Conservation (phyloP, 257 asterid genomes). For the Galeopsis tetrahit region DNA sequence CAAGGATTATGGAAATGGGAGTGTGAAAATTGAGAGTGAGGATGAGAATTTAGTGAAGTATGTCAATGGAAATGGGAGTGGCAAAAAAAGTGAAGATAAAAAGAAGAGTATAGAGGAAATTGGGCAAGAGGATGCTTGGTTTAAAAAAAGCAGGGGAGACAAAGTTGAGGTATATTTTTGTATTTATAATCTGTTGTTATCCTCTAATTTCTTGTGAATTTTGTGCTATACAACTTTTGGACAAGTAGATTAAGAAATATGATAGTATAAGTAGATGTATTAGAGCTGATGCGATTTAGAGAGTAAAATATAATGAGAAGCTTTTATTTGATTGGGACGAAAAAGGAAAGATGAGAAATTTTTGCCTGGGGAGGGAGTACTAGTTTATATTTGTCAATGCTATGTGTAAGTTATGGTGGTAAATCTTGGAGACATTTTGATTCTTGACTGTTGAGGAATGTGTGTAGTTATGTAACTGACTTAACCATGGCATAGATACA, state of each 20-base stretch:
- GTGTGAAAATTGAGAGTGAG: slow-evolving; percentile 42
- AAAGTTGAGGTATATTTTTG: slow-evolving; percentile 62
- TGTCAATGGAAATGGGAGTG: slow-evolving; percentile 59
- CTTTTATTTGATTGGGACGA: too few species aligned
- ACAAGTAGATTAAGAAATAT: too few species aligned
- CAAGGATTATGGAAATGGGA: slow-evolving; percentile 30
- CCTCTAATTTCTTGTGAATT: neutral
- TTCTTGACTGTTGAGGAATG: slow-evolving; percentile 21
- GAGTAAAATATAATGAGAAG: too few species aligned
- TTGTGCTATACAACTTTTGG: neutral
- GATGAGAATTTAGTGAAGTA: slow-evolving; percentile 52
- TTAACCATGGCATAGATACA: neutral
- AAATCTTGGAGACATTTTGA: slow-evolving; percentile 1
- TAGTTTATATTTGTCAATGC: too few species aligned
- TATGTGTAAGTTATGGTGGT: neutral
- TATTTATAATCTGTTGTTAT: neutral
- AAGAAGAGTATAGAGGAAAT: slow-evolving; percentile 76
- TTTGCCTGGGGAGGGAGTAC: too few species aligned
- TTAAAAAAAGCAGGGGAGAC: slow-evolving; percentile 46
- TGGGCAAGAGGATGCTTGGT: slow-evolving; percentile 96
- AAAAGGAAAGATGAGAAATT: too few species aligned
- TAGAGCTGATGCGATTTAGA: too few species aligned
- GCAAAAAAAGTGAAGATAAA: slow-evolving; percentile 39
- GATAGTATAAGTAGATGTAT: too few species aligned
- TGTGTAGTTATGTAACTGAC: neutral